These are phyloP conservation scores for Metschnikowia drakensbergensis DNA, from an alignment of 805 yeast genomes.

Conservation along the genomic window DNA sequence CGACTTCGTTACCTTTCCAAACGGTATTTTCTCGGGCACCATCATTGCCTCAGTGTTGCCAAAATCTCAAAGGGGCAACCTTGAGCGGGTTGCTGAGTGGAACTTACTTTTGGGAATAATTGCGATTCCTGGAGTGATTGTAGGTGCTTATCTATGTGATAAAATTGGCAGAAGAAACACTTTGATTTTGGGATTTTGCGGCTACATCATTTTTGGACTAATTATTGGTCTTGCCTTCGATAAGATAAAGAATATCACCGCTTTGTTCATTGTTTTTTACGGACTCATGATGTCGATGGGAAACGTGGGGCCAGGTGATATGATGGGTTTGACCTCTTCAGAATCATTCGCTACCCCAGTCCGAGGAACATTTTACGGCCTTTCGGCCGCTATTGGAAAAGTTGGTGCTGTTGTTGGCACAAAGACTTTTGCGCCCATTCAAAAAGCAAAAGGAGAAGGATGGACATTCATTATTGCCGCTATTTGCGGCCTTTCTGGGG, in stretches of 20 bases:
- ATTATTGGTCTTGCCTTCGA: slow-evolving; percentile 64
- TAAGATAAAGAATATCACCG: slow-evolving; percentile 52
- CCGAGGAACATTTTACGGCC: slow-evolving; percentile 71
- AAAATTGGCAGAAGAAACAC: slow-evolving; percentile 68
- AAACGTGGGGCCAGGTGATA: slow-evolving; percentile 76
- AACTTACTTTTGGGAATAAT: slow-evolving; percentile 59
- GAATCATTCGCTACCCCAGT: slow-evolving; percentile 75
- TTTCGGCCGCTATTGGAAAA: slow-evolving; percentile 77
- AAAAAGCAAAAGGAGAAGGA: slow-evolving; percentile 54
- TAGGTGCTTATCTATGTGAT: slow-evolving; percentile 67
- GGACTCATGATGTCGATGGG: slow-evolving; percentile 70
- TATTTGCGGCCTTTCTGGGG: slow-evolving; percentile 62
- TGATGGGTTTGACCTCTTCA: slow-evolving; percentile 60
- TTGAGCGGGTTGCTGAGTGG: slow-evolving; percentile 69
- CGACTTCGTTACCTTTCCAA: slow-evolving; percentile 79
- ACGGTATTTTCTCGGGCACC: slow-evolving; percentile 63
- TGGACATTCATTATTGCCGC: slow-evolving; percentile 85
- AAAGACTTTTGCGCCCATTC: slow-evolving; percentile 65
- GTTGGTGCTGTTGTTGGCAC: slow-evolving; percentile 86
- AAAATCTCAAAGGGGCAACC: slow-evolving; percentile 27
- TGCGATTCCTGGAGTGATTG: slow-evolving; percentile 67
- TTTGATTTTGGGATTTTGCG: slow-evolving; percentile 65
- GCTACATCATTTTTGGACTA: slow-evolving; percentile 68
- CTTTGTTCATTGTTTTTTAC: slow-evolving; percentile 66
- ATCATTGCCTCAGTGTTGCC: slow-evolving; percentile 53